Percentiles rank a stretch among this genome's conserved stretches.
phyloP scores from a whole-genome alignment of 2,329 filamentous ascomycete genomes.

The Hypomyces perniciosus region DNA sequence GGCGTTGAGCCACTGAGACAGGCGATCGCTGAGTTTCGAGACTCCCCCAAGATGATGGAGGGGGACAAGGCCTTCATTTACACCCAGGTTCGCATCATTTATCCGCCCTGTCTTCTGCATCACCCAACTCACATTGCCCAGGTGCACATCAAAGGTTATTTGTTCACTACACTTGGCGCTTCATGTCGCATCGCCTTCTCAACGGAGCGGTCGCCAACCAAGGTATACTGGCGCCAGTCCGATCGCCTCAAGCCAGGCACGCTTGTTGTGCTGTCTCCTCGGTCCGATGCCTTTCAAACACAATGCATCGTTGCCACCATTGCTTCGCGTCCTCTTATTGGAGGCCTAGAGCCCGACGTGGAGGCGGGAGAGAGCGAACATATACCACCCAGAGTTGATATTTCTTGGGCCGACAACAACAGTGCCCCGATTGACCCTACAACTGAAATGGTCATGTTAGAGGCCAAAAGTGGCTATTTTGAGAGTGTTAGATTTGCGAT shows the following conservation, averaged over 20 bases:
- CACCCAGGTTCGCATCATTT: constrained; percentile 49
- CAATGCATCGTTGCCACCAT: constrained; percentile 67
- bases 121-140: constrained; percentile 25
- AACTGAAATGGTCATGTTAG: constrained; percentile 70
- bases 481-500: constrained; percentile 71
- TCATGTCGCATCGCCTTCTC: constrained; percentile 67
- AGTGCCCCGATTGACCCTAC: constrained; percentile 63
- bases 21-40: constrained; percentile 53
- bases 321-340: constrained; percentile 59
- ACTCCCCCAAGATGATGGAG: constrained; percentile 52
- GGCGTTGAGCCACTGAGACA: constrained; percentile 62
- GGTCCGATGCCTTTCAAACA: constrained; percentile 54
- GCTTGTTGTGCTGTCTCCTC: constrained; percentile 47
- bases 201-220: constrained; percentile 55
- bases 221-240: constrained; percentile 58
- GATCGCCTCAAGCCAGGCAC: constrained; percentile 47
- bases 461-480: constrained; percentile 67
- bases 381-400: constrained; percentile 62
- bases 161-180: constrained; percentile 56
- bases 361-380: constrained; percentile 16
- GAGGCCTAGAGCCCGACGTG: constrained; percentile 50
- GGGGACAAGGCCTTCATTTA: constrained; percentile 57
- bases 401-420: constrained; percentile 59
- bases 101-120: no score
- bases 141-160: constrained; percentile 62